phyloP scores from a whole-genome alignment of 352 stramenopile genomes.

The Globisporangium paroecandrum region DNA sequence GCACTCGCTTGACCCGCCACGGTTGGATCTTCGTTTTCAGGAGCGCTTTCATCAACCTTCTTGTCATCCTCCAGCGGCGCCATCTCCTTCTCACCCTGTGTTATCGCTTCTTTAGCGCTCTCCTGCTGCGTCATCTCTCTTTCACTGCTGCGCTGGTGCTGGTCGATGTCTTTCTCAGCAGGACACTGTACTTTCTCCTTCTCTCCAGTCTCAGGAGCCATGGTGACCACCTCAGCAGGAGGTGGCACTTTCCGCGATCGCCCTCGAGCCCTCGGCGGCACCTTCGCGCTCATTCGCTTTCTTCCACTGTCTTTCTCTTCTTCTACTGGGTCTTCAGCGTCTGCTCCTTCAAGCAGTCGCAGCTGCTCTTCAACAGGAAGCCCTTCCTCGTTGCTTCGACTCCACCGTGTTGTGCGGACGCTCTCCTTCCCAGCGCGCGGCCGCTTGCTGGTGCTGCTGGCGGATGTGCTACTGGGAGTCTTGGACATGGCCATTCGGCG shows the following conservation, averaged over 20 bases:
- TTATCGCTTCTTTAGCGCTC: not conserved
- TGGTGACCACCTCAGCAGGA: not conserved
- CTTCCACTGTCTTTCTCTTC: not conserved
- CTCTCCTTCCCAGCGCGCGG: not conserved
- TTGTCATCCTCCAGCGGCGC: not conserved
- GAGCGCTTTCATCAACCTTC: not conserved
- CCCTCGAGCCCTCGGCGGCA: not conserved
- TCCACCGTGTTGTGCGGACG: not conserved
- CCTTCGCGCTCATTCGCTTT: not conserved
- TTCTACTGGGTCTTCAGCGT: not conserved
- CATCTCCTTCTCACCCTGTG: not conserved
- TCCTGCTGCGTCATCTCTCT: not conserved
- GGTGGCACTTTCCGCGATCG: not conserved
- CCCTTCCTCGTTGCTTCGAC: slow-evolving; percentile 1
- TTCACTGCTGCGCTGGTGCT: not conserved
- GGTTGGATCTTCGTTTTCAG: not conserved
- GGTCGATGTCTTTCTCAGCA: not conserved
- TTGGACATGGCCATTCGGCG: not conserved
- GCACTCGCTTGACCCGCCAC: not conserved
- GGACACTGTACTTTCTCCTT: not conserved
- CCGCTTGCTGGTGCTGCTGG: not conserved
- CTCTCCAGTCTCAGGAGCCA: not conserved
- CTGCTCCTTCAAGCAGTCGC: not conserved
- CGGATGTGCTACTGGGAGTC: not conserved
- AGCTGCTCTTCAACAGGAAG: not conserved